Percentiles rank a stretch among this genome's conserved stretches.
Evolutionary conservation across 2,329 filamentous ascomycete species (phyloP).

Genomic region (Penicillium sp.): DNA sequence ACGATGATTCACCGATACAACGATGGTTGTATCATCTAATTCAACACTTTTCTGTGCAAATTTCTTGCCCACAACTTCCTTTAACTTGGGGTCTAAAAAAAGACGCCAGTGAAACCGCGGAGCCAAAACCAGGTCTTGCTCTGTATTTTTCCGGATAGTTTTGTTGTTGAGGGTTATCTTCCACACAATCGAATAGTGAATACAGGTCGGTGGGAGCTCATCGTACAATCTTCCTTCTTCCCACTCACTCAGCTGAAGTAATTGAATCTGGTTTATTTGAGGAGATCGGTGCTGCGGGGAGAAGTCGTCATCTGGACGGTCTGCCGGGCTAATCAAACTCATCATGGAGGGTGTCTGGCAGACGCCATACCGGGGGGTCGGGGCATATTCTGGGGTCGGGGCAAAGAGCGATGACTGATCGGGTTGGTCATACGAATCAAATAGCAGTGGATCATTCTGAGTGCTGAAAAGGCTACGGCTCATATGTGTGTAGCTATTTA

Average conservation of each 20-base stretch:
- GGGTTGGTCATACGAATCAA: not conserved
- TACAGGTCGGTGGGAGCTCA: conserved; percentile 3
- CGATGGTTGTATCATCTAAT: conserved; percentile 9
- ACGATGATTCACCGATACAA: conserved; percentile 6
- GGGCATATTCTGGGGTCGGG: conserved; percentile 7
- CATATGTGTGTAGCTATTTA: too few relatives aligned
- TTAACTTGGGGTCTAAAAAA: conserved; percentile 12
- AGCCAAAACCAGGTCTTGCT: conserved; percentile 13
- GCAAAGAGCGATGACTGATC: conserved; percentile 3
- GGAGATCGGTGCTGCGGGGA: not conserved
- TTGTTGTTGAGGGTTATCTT: conserved; percentile 9
- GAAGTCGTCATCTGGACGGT: conserved; percentile 3
- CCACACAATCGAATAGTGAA: conserved; percentile 8
- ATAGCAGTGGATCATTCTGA: conserved; percentile 1
- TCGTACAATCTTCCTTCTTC: conserved; percentile 7
- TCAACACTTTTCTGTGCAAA: conserved; percentile 4
- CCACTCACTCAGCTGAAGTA: conserved; percentile 1
- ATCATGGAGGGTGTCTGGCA: conserved; percentile 6
- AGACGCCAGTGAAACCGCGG: conserved; percentile 11
- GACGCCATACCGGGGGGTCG: not conserved
- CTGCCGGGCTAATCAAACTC: not conserved
- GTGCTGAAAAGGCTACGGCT: conserved; percentile 6
- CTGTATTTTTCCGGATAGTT: conserved; percentile 6
- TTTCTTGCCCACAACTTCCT: conserved; percentile 7
- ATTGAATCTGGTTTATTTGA: conserved; percentile 1